Conservation (phyloP, 495 filamentous ascomycete species). For the Xylaria telfairii region DNA sequence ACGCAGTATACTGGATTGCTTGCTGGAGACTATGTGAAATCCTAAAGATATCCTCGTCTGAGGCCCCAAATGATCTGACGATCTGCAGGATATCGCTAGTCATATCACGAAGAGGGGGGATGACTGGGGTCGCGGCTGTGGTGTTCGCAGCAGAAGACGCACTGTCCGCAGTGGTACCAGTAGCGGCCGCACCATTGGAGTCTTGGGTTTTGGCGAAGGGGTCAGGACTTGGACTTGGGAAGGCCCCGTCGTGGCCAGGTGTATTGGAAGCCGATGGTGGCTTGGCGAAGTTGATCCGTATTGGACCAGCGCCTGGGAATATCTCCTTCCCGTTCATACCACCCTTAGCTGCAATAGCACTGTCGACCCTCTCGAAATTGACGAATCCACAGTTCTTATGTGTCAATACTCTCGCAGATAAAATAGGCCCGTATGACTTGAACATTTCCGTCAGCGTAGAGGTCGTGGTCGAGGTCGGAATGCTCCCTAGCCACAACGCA, state of each 20-base stretch:
- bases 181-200: constrained; percentile 46
- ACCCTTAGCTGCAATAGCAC: constrained; percentile 85
- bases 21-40: constrained; percentile 76
- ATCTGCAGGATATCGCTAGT: constrained; percentile 83
- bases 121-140: constrained; percentile 62
- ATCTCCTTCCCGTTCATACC: constrained; percentile 95
- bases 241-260: constrained; percentile 78
- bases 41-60: constrained; percentile 74
- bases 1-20: constrained; percentile 75
- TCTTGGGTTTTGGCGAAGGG: constrained; percentile 67
- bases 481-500: constrained; percentile 95
- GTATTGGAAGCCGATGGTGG: constrained; percentile 87
- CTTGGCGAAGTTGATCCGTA: constrained; percentile 96
- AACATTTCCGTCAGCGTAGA: constrained; percentile 94
- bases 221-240: constrained; percentile 95
- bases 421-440: constrained; percentile 84
- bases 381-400: constrained; percentile 99
- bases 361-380: constrained; percentile 90
- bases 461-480: constrained; percentile 95
- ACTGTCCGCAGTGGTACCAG: constrained; percentile 48
- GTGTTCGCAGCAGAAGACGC: constrained; percentile 41
- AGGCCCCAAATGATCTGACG: constrained; percentile 86
- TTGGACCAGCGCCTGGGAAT: constrained; percentile 93
- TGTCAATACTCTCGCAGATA: constrained; percentile 90
- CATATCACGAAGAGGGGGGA: constrained; percentile 76